These are phyloP conservation scores for Lactarius quietus DNA, from an alignment of 768 basidiomycete species.

Conservation along the genomic window DNA sequence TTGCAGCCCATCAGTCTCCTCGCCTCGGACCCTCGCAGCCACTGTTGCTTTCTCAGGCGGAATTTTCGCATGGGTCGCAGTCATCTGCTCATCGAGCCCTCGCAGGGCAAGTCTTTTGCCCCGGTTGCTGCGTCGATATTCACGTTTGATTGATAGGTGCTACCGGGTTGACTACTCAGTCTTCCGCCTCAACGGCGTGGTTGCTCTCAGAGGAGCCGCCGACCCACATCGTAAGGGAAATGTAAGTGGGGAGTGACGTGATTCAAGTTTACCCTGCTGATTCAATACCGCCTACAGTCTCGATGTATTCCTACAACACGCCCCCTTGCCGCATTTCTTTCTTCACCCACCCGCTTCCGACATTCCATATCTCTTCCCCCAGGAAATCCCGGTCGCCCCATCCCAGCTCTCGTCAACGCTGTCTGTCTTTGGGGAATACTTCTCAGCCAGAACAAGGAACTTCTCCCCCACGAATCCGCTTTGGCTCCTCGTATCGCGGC, in stretches of 20 bases:
- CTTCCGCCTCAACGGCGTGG: slow-evolving; percentile 11
- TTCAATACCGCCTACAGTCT: slow-evolving; percentile 34
- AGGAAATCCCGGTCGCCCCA: slow-evolving; percentile 31
- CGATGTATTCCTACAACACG: slow-evolving; percentile 55
- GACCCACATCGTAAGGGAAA: slow-evolving; percentile 14
- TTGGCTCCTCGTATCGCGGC: slow-evolving; percentile 49
- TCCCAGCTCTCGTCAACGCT: slow-evolving; percentile 42
- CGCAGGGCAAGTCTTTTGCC: slow-evolving; percentile 1
- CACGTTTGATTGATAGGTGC: neutral
- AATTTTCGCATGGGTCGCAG: slow-evolving; percentile 10
- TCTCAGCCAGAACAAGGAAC: slow-evolving; percentile 28
- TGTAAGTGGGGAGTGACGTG: slow-evolving; percentile 13
- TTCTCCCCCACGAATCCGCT: slow-evolving; percentile 33
- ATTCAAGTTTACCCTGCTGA: neutral
- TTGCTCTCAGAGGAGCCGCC: slow-evolving; percentile 17
- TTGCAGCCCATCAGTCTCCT: slow-evolving; percentile 14
- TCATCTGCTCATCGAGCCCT: slow-evolving; percentile 21
- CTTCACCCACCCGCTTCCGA: slow-evolving; percentile 49
- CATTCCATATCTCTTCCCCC: slow-evolving; percentile 31
- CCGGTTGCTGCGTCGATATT: neutral
- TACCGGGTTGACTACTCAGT: neutral
- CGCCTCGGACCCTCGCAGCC: neutral
- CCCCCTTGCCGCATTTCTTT: slow-evolving; percentile 63
- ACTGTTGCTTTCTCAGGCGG: neutral
- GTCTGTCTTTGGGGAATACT: slow-evolving; percentile 38